These are phyloP conservation scores for Chrysoporthe deuterocubensis DNA, from an alignment of 2,329 filamentous ascomycete species.

Conservation along the genomic window DNA sequence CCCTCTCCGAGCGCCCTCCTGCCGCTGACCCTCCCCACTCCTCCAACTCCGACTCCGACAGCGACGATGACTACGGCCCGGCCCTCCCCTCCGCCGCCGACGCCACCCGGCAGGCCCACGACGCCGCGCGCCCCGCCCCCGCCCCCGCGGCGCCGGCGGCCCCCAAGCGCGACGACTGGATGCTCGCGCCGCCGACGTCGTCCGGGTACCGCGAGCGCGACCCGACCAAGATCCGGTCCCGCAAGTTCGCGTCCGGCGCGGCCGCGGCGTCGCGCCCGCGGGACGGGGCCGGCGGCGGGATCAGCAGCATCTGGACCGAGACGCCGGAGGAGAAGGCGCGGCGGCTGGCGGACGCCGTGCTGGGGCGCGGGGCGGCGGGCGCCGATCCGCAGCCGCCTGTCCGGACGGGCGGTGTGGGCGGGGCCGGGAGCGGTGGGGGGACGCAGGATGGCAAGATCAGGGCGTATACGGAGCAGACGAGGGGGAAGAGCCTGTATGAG, in stretches of 20 bases:
- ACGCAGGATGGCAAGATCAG: slow-evolving; percentile 61
- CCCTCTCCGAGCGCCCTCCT: slow-evolving; percentile 44
- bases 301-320: slow-evolving; percentile 84
- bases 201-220: slow-evolving; percentile 67
- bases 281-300: slow-evolving; percentile 47
- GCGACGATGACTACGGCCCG: slow-evolving; percentile 63
- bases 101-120: slow-evolving; percentile 34
- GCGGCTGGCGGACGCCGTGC: slow-evolving; percentile 77
- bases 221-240: slow-evolving; percentile 79
- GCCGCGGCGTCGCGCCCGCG: slow-evolving; percentile 33
- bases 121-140: slow-evolving; percentile 43
- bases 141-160: slow-evolving; percentile 44
- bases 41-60: slow-evolving; percentile 40
- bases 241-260: slow-evolving; percentile 75
- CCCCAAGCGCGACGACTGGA: slow-evolving; percentile 80
- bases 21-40: slow-evolving; percentile 15
- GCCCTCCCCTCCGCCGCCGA: slow-evolving; percentile 54
- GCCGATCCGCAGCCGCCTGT: slow-evolving; percentile 30
- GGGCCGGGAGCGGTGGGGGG: slow-evolving; percentile 39
- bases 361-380: slow-evolving; percentile 64
- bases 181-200: slow-evolving; percentile 70
- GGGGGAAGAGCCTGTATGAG: slow-evolving; percentile 63
- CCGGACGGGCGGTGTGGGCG: slow-evolving; percentile 28
- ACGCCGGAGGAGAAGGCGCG: slow-evolving; percentile 86
- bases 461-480: slow-evolving; percentile 55